Base-by-base conservation (phyloP, 176 grass and related monocot species). In the Olyra latifolia region DNA sequence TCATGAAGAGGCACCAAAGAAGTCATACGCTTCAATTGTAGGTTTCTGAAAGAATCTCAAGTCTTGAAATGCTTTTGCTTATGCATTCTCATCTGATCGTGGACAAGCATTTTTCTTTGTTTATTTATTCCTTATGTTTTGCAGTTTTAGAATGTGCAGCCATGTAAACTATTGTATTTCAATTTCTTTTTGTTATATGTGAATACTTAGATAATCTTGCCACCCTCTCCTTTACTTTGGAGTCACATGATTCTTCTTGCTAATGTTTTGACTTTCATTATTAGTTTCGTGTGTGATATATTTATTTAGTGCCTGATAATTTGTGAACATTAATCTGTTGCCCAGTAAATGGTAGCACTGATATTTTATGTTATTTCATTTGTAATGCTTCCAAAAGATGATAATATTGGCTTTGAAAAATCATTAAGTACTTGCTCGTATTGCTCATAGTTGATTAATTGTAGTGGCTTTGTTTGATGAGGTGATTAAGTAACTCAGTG, bases 1-100 rank as follows among this genome's bases (percentile, higher is more conserved):
- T 0, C 87, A 87, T 8, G 89, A 97, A 17, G 89, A 90, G 76
- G 84, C 82, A 30, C 89, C 89, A 66, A 94, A 91, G 68, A 94
- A 97, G 79, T 94, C 91, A 12, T 97, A 93, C 5, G 88, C 91
- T 83, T 97, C 91, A n/a, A 97, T 97, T 89, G 94, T 97, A 93
- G 69, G 91, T 87, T 63, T 86, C 9, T 38, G 10, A 32, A 76
- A 54, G 55, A 57, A 72, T 55, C 41, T 29, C 11, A 44, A 17
- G 5, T 78, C 39, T 70, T 67, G 0, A 56, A 30, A 27, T 75
- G 6, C 29, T 23, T 58, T 75, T 66, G 35, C 48, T 72, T 27
- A 79, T 55, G 39, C 24, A 73, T 55, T 44, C 63, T 38, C 1
- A 0, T 43, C 45, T 73, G 6, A 23, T 83, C 61, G 56, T 75